Conservation (phyloP, 2,329 filamentous ascomycete species). For the Aphanocladium album region DNA sequence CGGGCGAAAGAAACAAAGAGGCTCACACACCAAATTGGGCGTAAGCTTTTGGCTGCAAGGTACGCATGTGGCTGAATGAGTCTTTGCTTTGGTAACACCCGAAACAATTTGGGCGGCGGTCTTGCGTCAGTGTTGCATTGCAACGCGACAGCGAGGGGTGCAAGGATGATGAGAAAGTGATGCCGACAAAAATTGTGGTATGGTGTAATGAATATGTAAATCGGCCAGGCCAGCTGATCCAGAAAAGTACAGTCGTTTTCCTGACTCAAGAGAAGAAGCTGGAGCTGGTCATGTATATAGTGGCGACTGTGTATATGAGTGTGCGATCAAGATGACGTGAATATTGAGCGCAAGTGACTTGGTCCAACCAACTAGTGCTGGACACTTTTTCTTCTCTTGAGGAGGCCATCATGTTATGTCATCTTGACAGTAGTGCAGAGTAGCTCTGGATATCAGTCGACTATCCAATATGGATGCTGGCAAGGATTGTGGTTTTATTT, state of each 20-base stretch:
- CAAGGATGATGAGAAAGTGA: neutral
- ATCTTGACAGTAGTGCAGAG: neutral
- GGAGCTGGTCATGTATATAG: neutral
- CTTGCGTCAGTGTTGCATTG: neutral
- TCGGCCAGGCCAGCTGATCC: neutral
- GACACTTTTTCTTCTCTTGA: neutral
- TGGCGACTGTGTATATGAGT: neutral
- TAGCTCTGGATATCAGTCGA: neutral
- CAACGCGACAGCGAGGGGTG: neutral
- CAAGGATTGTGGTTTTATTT: neutral
- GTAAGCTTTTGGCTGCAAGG: neutral
- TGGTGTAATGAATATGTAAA: neutral
- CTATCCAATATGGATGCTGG: neutral
- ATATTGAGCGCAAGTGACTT: neutral
- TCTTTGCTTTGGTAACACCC: neutral
- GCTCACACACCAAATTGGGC: neutral
- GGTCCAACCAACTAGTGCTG: neutral
- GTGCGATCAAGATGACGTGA: neutral
- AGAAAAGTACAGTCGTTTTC: neutral
- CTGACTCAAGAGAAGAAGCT: neutral
- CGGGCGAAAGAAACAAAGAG: neutral
- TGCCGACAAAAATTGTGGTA: neutral
- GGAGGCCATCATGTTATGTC: neutral
- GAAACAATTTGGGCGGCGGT: neutral
- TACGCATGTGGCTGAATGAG: neutral